Conservation (phyloP, 495 filamentous ascomycete species). For the Paragyromitra xinjiangensis region DNA sequence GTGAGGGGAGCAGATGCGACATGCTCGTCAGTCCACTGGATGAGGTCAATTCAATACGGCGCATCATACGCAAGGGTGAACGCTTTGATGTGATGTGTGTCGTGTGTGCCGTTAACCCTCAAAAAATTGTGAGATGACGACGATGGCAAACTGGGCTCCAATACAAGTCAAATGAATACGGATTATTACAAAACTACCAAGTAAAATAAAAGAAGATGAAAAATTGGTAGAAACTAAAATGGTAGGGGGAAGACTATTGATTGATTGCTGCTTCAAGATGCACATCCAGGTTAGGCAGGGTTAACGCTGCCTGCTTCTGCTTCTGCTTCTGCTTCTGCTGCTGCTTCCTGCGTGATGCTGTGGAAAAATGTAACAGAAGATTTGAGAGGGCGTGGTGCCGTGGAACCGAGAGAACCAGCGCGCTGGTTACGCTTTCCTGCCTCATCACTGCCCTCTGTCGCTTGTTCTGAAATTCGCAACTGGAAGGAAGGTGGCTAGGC, state of each 20-base stretch:
- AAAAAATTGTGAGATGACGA: slow-evolving; percentile 65
- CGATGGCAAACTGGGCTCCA: slow-evolving; percentile 59
- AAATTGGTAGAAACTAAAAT: slow-evolving; percentile 26
- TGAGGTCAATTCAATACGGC: slow-evolving; percentile 48
- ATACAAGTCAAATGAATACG: slow-evolving; percentile 56
- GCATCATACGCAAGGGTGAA: slow-evolving; percentile 54
- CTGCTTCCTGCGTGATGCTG: slow-evolving; percentile 27
- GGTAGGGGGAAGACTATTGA: neutral
- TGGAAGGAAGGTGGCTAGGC: slow-evolving; percentile 51
- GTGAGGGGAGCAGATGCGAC: slow-evolving; percentile 50
- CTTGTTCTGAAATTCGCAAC: slow-evolving; percentile 50
- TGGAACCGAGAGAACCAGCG: slow-evolving; percentile 55
- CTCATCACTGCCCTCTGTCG: slow-evolving; percentile 48
- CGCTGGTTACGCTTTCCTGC: slow-evolving; percentile 53
- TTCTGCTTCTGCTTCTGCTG: slow-evolving; percentile 37
- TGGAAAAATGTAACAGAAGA: slow-evolving; percentile 54
- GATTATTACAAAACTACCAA: slow-evolving; percentile 57
- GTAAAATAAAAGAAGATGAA: slow-evolving; percentile 51
- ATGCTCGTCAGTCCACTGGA: slow-evolving; percentile 41
- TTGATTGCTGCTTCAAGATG: slow-evolving; percentile 31
- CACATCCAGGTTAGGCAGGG: slow-evolving; percentile 49
- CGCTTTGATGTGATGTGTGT: slow-evolving; percentile 61
- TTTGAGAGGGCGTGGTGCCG: slow-evolving; percentile 47
- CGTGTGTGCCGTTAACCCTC: slow-evolving; percentile 62
- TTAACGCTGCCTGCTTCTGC: slow-evolving; percentile 37